phyloP scores from a whole-genome alignment of 23 red algal species.

The Gracilaria caudata region DNA sequence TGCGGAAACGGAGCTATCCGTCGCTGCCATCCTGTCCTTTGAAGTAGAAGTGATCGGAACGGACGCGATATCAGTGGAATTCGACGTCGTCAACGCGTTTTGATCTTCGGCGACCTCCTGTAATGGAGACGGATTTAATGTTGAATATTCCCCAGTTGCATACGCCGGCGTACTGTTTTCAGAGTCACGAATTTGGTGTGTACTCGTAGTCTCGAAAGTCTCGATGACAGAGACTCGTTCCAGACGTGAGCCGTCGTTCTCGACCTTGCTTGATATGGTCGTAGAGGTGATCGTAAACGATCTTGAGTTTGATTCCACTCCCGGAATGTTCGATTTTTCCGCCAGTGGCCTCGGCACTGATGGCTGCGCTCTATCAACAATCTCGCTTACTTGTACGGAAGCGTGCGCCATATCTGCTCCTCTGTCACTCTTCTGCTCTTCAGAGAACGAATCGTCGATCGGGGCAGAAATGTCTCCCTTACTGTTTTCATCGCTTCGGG shows the following conservation, averaged over 20 bases:
- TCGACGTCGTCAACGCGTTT: not conserved
- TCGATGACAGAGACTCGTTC: not conserved
- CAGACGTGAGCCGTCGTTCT: not conserved
- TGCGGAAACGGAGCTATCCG: not conserved
- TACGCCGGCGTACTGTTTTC: not conserved
- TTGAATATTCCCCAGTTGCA: not conserved
- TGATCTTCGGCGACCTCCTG: not conserved
- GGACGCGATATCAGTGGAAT: not conserved
- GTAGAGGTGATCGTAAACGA: constrained; percentile 21
- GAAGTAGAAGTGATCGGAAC: not conserved
- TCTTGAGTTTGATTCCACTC: constrained; percentile 26
- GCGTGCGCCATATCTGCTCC: not conserved
- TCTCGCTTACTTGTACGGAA: not conserved
- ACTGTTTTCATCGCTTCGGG: too few species aligned
- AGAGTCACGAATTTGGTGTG: not conserved
- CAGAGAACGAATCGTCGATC: not conserved
- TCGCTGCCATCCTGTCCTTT: not conserved
- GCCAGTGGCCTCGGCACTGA: not conserved
- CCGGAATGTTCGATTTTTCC: constrained; percentile 1
- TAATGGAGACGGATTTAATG: not conserved
- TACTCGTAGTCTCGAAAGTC: not conserved
- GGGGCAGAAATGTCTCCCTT: not conserved
- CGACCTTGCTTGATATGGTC: not conserved
- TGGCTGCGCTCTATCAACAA: constrained; percentile 1
- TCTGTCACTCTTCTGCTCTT: not conserved